Conservation (phyloP, 768 basidiomycete species). For the Amanita subjunquillea region DNA sequence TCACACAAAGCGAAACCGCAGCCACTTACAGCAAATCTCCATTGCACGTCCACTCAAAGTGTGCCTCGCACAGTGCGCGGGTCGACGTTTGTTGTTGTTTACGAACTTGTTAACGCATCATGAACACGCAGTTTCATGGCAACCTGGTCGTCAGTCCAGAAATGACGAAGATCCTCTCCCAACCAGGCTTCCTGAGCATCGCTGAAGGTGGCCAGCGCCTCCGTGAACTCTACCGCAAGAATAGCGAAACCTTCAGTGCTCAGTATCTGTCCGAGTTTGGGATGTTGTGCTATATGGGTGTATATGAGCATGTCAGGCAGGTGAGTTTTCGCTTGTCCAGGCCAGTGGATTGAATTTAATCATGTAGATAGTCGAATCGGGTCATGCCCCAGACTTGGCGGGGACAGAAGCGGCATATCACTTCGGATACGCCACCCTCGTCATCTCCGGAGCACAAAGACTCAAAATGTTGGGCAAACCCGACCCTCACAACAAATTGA, state of each 20-base stretch:
- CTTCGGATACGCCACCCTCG: neutral
- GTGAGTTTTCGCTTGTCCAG: too few relatives aligned
- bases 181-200: neutral
- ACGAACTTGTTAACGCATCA: too few relatives aligned
- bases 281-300: neutral
- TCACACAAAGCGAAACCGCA: too few relatives aligned
- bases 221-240: too few relatives aligned
- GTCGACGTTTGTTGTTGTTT: too few relatives aligned
- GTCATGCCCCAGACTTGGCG: neutral
- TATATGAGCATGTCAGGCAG: too few relatives aligned
- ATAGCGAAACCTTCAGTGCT: too few relatives aligned
- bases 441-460: neutral
- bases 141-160: neutral
- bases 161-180: neutral
- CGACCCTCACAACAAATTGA: constrained; percentile 4
- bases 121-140: neutral
- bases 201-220: neutral
- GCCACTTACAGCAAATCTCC: too few relatives aligned
- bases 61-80: too few relatives aligned
- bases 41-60: too few relatives aligned
- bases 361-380: neutral
- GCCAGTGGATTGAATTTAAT: too few relatives aligned
- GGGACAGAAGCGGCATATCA: neutral
- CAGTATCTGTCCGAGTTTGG: neutral
- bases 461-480: neutral